These are phyloP conservation scores for Monosporascus sp. DNA, from an alignment of 2,329 filamentous ascomycete genomes.

Conservation along the genomic window DNA sequence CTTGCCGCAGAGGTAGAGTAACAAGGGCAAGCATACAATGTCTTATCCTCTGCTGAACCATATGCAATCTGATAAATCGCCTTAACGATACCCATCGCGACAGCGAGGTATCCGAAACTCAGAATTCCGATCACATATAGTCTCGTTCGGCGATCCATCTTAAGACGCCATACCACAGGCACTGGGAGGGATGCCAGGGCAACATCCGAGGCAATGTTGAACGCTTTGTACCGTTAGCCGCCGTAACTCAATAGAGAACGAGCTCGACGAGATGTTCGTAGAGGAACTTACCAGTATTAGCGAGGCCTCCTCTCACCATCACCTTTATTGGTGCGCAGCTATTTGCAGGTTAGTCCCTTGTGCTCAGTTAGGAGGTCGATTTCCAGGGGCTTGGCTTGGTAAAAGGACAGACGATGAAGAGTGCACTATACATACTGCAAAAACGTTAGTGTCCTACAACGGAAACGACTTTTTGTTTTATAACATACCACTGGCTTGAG, in stretches of 20 bases:
- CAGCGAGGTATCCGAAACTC: conserved; percentile 37
- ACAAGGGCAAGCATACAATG: conserved; percentile 21
- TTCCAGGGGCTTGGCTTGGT: too few species aligned
- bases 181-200: conserved; percentile 37
- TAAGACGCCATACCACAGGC: conserved; percentile 35
- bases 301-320: conserved; percentile 17
- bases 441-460: too few species aligned
- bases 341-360: too few species aligned
- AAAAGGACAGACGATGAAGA: too few species aligned
- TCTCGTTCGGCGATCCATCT: conserved; percentile 32
- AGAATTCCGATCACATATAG: conserved; percentile 36
- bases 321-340: conserved; percentile 9
- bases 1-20: not conserved
- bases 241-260: too few species aligned
- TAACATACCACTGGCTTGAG: not conserved
- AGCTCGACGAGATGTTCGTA: not conserved
- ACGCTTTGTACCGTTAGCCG: conserved; percentile 13
- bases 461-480: too few species aligned
- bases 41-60: conserved; percentile 25
- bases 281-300: conserved; percentile 7
- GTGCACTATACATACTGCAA: too few species aligned
- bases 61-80: conserved; percentile 31
- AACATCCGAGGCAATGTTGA: conserved; percentile 39
- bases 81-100: conserved; percentile 35
- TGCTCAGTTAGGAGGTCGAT: too few species aligned